Conservation (phyloP, 2,329 filamentous ascomycete genomes). For the Beauveria sp. region DNA sequence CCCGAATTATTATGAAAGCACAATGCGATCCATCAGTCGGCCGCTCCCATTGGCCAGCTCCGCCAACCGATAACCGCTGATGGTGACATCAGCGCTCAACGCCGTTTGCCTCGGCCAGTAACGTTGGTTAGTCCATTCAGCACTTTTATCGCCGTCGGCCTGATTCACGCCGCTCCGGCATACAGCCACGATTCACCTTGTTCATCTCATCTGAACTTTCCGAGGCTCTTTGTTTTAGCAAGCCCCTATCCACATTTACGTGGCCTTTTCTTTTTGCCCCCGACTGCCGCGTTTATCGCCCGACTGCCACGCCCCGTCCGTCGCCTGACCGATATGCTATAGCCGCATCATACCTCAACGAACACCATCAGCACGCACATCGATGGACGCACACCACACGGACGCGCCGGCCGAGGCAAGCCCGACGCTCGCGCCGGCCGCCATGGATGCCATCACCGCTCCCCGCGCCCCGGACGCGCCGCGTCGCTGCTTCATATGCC, state of each 20-base stretch:
- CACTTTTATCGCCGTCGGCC: background rate
- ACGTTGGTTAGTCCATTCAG: background rate
- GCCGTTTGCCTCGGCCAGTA: background rate
- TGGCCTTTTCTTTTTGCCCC: background rate
- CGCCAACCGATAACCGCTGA: background rate
- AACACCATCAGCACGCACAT: background rate
- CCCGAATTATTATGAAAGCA: background rate
- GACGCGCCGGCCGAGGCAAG: background rate
- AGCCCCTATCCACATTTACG: background rate
- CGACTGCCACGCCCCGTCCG: background rate
- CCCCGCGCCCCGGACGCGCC: slow-evolving; percentile 20
- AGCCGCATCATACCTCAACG: background rate
- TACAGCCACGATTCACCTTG: background rate
- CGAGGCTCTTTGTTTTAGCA: background rate
- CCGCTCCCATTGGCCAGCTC: background rate
- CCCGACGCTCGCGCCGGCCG: slow-evolving; percentile 13
- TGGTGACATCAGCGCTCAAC: slow-evolving; percentile 2
- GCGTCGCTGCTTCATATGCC: slow-evolving; percentile 56
- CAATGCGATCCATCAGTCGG: background rate
- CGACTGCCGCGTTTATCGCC: background rate
- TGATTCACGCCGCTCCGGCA: background rate
- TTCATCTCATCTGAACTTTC: background rate
- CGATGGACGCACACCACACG: background rate
- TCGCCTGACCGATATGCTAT: background rate
- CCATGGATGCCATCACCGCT: slow-evolving; percentile 13